These are phyloP conservation scores for Raddia guianensis DNA, from an alignment of 176 grass and related monocot genomes.

Conservation along the genomic window DNA sequence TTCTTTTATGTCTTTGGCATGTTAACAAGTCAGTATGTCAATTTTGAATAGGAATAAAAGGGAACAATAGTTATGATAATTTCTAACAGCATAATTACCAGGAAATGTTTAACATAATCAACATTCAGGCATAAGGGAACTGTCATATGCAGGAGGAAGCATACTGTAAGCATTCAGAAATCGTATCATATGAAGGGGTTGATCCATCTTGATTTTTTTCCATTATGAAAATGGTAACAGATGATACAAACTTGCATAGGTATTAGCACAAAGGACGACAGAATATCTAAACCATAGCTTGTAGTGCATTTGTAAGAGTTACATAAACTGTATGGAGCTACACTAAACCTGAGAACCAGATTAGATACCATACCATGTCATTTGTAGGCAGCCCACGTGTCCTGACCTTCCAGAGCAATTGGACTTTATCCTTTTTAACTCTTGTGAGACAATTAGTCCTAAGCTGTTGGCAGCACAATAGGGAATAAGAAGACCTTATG, in stretches of 20 bases:
- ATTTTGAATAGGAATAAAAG: conserved; percentile 12
- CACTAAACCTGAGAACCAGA: not conserved
- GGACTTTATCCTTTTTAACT: conserved; percentile 62
- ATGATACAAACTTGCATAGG: not conserved
- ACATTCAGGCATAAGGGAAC: not conserved
- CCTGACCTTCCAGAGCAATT: conserved; percentile 83
- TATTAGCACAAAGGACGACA: not conserved
- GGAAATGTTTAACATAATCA: not conserved
- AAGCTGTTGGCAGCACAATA: conserved; percentile 55
- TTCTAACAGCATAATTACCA: not conserved
- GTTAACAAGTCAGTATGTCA: conserved; percentile 8
- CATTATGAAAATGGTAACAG: not conserved
- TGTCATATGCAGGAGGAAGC: not conserved
- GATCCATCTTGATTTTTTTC: not conserved
- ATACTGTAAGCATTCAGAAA: conserved; percentile 23
- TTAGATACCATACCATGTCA: conserved; percentile 71
- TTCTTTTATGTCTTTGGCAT: not conserved
- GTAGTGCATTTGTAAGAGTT: not conserved
- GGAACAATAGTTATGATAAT: not conserved
- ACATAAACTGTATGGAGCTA: not conserved
- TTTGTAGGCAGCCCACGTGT: conserved; percentile 40
- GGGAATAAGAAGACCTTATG: not conserved
- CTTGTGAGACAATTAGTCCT: conserved; percentile 73
- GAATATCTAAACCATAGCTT: not conserved
- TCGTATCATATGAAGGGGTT: not conserved